Evolutionary conservation across 2,329 filamentous ascomycete genomes (phyloP).

Genomic region (Pseudopyrenochaeta lycopersici): DNA sequence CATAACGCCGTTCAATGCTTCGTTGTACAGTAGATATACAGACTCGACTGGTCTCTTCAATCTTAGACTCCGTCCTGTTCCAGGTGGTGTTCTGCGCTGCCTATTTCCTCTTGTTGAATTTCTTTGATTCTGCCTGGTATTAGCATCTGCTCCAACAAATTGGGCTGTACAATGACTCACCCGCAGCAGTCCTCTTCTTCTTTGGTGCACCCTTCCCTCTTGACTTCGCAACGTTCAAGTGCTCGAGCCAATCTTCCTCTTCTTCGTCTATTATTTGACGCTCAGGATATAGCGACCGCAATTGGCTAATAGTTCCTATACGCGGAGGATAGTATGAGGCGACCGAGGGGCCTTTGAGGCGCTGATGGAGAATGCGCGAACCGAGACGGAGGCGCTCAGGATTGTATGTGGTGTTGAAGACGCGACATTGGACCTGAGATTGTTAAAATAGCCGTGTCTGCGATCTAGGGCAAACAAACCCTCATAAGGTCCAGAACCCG

Average conservation of each 20-base stretch:
- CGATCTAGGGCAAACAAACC: slow-evolving; percentile 58
- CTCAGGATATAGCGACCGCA: slow-evolving; percentile 75
- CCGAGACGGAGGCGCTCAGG: slow-evolving; percentile 82
- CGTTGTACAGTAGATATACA: slow-evolving; percentile 28
- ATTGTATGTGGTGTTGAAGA: slow-evolving; percentile 93
- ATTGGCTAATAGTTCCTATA: slow-evolving; percentile 74
- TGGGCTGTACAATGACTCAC: slow-evolving; percentile 40
- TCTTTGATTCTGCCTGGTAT: slow-evolving; percentile 52
- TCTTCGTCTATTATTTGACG: slow-evolving; percentile 76
- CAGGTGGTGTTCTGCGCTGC: background rate
- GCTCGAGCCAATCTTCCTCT: slow-evolving; percentile 82
- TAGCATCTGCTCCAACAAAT: slow-evolving; percentile 1
- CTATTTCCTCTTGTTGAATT: slow-evolving; percentile 58
- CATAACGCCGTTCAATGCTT: slow-evolving; percentile 24
- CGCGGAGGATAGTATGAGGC: slow-evolving; percentile 88
- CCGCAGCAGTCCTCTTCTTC: slow-evolving; percentile 77
- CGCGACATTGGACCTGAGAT: slow-evolving; percentile 80
- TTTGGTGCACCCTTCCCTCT: slow-evolving; percentile 89
- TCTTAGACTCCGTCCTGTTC: background rate
- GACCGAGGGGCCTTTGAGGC: slow-evolving; percentile 82
- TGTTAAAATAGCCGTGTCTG: slow-evolving; percentile 6
- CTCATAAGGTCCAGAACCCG: slow-evolving; percentile 77
- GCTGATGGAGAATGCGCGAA: slow-evolving; percentile 90
- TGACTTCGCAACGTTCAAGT: slow-evolving; percentile 58
- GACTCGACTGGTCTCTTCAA: background rate